Percentiles rank a stretch among this genome's conserved stretches.
Conservation (phyloP, 2,329 filamentous ascomycete genomes). For the Alternaria arbusti region DNA sequence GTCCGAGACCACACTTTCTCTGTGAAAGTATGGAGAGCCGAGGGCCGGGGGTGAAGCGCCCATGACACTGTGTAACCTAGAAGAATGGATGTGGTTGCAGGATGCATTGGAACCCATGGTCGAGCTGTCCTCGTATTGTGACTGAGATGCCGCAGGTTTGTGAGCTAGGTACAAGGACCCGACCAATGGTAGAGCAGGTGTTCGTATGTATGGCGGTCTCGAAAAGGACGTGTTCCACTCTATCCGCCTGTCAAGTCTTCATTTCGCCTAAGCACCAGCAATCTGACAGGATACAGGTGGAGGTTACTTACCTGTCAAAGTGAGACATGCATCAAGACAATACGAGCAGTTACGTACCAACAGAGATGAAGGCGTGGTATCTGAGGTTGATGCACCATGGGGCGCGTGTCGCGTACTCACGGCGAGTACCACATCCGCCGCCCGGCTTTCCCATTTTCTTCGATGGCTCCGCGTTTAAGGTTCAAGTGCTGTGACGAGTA, state of each 20-base stretch:
- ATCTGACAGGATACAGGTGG: conserved; percentile 10
- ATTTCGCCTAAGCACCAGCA: conserved; percentile 2
- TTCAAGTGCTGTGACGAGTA: conserved; percentile 9
- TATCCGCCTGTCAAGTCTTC: conserved; percentile 10
- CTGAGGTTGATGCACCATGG: background rate
- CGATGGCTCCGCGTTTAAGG: background rate
- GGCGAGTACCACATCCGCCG: background rate
- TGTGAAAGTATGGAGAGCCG: conserved; percentile 7
- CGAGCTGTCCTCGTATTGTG: conserved; percentile 1
- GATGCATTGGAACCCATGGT: background rate
- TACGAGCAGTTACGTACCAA: conserved; percentile 4
- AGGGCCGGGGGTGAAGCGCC: conserved; percentile 2
- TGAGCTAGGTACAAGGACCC: conserved; percentile 11
- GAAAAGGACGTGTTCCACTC: conserved; percentile 12
- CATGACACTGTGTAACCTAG: conserved; percentile 9
- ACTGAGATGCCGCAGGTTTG: conserved; percentile 20
- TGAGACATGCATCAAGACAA: conserved; percentile 8
- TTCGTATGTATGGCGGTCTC: conserved; percentile 20
- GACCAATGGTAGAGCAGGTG: conserved; percentile 3
- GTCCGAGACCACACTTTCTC: background rate
- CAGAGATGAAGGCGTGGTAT: background rate
- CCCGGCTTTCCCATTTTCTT: background rate
- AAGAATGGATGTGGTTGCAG: conserved; percentile 11
- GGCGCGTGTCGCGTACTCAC: background rate
- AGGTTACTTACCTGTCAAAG: conserved; percentile 1